Evolutionary conservation across 495 filamentous ascomycete species (phyloP).

Genomic region (Hypoxylon fragiforme): DNA sequence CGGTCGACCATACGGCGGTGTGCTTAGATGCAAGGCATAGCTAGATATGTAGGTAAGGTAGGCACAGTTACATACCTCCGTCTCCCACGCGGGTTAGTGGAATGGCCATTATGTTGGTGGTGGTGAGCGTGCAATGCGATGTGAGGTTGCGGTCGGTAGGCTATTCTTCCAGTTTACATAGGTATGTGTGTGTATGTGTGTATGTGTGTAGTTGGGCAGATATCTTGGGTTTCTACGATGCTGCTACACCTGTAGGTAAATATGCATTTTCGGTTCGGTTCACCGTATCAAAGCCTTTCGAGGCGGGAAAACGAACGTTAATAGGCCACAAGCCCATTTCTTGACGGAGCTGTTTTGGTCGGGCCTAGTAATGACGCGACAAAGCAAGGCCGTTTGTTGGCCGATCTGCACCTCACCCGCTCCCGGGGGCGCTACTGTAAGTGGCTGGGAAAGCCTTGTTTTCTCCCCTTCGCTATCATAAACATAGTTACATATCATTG

Average conservation of each 20-base stretch:
- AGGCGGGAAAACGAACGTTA: too few species aligned
- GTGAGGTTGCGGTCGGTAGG: background rate
- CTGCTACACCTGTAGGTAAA: too few species aligned
- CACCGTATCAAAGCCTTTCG: too few species aligned
- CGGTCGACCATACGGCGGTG: conserved; percentile 15
- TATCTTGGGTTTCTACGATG: too few species aligned
- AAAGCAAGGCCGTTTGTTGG: conserved; percentile 24
- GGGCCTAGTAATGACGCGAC: background rate
- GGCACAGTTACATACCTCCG: conserved; percentile 58
- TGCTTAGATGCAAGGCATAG: too few species aligned
- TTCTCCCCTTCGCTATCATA: conserved; percentile 5
- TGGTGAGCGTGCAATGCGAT: background rate
- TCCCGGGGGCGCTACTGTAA: conserved; percentile 15
- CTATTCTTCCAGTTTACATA: background rate
- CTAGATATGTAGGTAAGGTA: too few species aligned
- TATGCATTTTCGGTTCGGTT: too few species aligned
- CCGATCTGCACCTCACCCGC: conserved; percentile 26
- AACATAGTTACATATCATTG: too few species aligned
- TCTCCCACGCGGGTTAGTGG: conserved; percentile 67
- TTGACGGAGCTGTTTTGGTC: background rate
- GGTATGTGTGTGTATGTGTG: conserved; percentile 1
- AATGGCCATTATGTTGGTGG: conserved; percentile 57
- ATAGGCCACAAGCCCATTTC: background rate
- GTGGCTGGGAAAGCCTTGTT: conserved; percentile 27
- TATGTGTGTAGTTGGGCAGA: too few species aligned